Conservation (phyloP, 768 basidiomycete genomes). For the Megacollybia marginata region DNA sequence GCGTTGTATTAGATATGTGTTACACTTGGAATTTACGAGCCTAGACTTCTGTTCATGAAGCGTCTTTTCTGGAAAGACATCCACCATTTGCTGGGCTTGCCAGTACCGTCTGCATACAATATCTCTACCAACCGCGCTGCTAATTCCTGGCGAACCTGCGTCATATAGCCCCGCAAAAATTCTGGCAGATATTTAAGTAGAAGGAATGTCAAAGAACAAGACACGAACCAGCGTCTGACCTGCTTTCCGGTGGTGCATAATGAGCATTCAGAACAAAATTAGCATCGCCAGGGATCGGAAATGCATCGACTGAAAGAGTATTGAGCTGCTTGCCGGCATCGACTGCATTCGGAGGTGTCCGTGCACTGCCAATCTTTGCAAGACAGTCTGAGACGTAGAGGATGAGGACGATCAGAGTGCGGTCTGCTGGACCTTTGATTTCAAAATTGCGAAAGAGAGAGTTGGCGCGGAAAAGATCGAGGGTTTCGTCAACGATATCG, state of each 20-base stretch:
- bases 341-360: constrained; percentile 63
- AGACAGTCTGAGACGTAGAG: constrained; percentile 98
- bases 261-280: constrained; percentile 90
- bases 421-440: constrained; percentile 96
- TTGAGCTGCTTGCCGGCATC: constrained; percentile 86
- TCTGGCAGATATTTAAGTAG: constrained; percentile 36
- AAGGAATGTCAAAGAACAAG: neutral
- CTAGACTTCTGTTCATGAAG: constrained; percentile 89
- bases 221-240: constrained; percentile 72
- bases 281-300: constrained; percentile 92
- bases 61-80: constrained; percentile 98
- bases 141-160: constrained; percentile 89
- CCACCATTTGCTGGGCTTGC: constrained; percentile 99
- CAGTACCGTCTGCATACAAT: constrained; percentile 88
- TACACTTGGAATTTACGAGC: constrained; percentile 34
- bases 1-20: constrained; percentile 10
- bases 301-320: constrained; percentile 89
- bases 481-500: constrained; percentile 93
- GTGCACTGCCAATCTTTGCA: constrained; percentile 72
- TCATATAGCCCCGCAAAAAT: constrained; percentile 83
- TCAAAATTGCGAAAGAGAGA: constrained; percentile 99
- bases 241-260: constrained; percentile 71
- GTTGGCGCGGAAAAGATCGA: constrained; percentile 97
- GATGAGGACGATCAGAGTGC: constrained; percentile 93
- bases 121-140: constrained; percentile 80